A percentile compares a stretch with the other conserved stretches of the same genome.
Evolutionary conservation across 495 filamentous ascomycete genomes (phyloP).

Genomic region (Penicillium soppii): DNA sequence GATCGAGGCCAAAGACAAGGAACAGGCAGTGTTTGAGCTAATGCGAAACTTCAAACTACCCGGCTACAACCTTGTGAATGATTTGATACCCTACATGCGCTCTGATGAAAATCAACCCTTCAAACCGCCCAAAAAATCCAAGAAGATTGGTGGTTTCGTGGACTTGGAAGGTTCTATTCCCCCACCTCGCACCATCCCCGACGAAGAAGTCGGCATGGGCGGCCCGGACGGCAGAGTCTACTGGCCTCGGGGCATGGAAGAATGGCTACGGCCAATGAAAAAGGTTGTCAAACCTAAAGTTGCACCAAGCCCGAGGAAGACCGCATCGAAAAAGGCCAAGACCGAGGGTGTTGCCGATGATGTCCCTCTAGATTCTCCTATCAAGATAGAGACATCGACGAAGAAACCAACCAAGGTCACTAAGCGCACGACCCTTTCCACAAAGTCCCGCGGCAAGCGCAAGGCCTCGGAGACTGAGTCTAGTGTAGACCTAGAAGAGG

Average conservation of each 20-base stretch:
- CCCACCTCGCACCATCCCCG: slow-evolving; percentile 47
- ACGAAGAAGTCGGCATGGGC: slow-evolving; percentile 83
- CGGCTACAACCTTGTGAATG: slow-evolving; percentile 70
- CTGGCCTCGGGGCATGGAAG: slow-evolving; percentile 87
- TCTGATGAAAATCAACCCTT: slow-evolving; percentile 72
- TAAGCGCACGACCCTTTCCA: slow-evolving; percentile 18
- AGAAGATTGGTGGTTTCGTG: slow-evolving; percentile 49
- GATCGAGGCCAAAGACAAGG: slow-evolving; percentile 99
- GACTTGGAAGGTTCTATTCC: slow-evolving; percentile 50
- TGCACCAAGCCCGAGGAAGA: slow-evolving; percentile 22
- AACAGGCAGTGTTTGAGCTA: slow-evolving; percentile 93
- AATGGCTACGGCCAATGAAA: slow-evolving; percentile 83
- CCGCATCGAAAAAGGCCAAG: slow-evolving; percentile 23
- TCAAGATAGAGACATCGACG: slow-evolving; percentile 21
- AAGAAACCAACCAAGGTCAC: slow-evolving; percentile 20
- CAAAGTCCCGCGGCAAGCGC: slow-evolving; percentile 34
- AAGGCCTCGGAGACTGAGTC: slow-evolving; percentile 29
- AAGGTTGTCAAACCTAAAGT: slow-evolving; percentile 61
- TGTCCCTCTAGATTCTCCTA: slow-evolving; percentile 14
- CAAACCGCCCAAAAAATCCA: slow-evolving; percentile 48
- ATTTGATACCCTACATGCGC: slow-evolving; percentile 74
- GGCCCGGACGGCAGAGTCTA: slow-evolving; percentile 84
- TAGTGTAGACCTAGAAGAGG: slow-evolving; percentile 28
- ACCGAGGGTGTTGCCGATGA: slow-evolving; percentile 11
- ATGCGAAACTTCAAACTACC: slow-evolving; percentile 86